Conservation (phyloP, 805 yeast genomes). For the Vanderwaltozyma yarrowii region DNA sequence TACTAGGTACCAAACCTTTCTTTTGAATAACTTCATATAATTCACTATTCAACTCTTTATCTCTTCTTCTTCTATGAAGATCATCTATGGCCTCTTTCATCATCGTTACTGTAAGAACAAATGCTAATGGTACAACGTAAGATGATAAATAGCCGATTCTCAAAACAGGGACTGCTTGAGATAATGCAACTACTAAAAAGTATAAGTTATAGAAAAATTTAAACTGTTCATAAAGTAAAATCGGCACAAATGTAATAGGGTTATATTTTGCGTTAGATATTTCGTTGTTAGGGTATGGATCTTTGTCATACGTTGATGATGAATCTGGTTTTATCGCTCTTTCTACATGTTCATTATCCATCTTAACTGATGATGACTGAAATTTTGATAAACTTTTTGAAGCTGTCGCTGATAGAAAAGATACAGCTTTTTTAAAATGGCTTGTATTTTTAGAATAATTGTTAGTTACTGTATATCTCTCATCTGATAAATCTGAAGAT, state of each 20-base stretch:
- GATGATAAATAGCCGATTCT: constrained; percentile 91
- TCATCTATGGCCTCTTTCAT: constrained; percentile 93
- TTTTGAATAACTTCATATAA: constrained; percentile 57
- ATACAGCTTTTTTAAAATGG: constrained; percentile 33
- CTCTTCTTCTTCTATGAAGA: constrained; percentile 81
- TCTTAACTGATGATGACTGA: constrained; percentile 1
- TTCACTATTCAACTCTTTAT: constrained; percentile 79
- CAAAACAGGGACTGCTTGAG: constrained; percentile 82
- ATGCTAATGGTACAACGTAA: constrained; percentile 87
- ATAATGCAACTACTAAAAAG: constrained; percentile 84
- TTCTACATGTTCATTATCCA: constrained; percentile 24
- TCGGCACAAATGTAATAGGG: constrained; percentile 78
- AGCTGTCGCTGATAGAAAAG: constrained; percentile 25
- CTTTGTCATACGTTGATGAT: constrained; percentile 25
- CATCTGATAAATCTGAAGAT: background rate
- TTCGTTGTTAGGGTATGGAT: constrained; percentile 39
- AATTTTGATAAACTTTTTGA: constrained; percentile 45
- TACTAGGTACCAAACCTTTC: constrained; percentile 37
- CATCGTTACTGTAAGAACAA: constrained; percentile 89
- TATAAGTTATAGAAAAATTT: constrained; percentile 91
- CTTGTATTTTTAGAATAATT: background rate
- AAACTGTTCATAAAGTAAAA: constrained; percentile 88
- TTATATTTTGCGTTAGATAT: constrained; percentile 92
- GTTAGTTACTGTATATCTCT: constrained; percentile 6
- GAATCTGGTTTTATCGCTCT: constrained; percentile 34